phyloP scores from a whole-genome alignment of 176 grass and related monocot species.

The Themeda triandra region DNA sequence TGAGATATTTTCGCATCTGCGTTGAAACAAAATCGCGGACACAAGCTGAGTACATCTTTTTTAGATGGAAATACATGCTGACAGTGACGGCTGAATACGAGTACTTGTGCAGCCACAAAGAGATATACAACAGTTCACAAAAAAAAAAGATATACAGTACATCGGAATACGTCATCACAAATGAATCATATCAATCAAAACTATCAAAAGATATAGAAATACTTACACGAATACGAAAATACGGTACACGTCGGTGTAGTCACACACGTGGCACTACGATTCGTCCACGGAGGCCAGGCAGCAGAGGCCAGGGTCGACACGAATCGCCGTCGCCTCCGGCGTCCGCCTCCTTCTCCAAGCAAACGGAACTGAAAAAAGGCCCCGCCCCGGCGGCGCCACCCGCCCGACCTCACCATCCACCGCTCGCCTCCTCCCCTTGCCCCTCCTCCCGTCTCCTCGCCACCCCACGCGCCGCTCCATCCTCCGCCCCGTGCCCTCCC shows the following conservation, averaged over 20 bases:
- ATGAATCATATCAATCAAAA: background rate
- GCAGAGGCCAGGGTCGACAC: background rate
- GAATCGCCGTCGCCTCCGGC: constrained; percentile 26
- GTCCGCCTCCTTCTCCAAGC: constrained; percentile 39
- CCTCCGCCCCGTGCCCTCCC: background rate
- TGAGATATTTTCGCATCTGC: background rate
- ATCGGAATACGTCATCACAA: background rate
- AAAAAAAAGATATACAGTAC: too few species aligned
- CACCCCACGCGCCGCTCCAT: background rate
- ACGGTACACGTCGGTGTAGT: background rate
- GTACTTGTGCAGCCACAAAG: background rate
- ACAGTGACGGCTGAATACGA: background rate
- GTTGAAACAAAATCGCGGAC: background rate
- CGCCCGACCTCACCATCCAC: background rate
- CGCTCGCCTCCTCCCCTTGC: background rate
- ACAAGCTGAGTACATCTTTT: background rate
- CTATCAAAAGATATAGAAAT: background rate
- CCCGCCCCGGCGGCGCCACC: background rate
- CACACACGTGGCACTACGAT: background rate
- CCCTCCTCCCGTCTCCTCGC: background rate
- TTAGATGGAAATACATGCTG: background rate
- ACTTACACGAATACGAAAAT: background rate
- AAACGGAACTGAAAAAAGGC: constrained; percentile 23
- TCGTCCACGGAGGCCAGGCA: background rate
- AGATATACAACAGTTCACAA: background rate